Evolutionary conservation across 2,329 filamentous ascomycete species (phyloP), one percentile per base, ranked within the genome.

Genomic region (Fusarium brevicatenulatum): DNA sequence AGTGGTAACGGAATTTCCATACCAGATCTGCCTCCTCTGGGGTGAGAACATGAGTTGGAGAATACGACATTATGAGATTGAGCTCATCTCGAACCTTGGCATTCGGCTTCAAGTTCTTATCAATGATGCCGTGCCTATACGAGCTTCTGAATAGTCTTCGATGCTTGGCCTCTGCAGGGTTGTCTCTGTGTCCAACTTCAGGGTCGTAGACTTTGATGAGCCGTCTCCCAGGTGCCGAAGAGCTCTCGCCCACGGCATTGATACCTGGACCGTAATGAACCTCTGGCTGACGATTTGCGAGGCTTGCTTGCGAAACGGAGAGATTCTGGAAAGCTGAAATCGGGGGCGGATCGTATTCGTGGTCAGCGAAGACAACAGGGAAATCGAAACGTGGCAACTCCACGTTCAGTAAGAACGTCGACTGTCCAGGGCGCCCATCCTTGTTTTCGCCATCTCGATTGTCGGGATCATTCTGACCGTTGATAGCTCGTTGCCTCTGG

Each of bases 351-450:
- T 93, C 91, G 78, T 99, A 99, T 80, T 98, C 95, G 77, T 96
- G 91, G 80, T 99, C 96, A 36, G 94, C 93, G 84, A 97, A 99
- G 32, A 99, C 94, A 46, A 99, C 90, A 0, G 96, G 94, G 76
- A 98, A 97, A 79, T 99, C 96, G 80, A 98, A 99, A 16, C 95
- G 91, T 18, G 95, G 95, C 53, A 99, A 90, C 78, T 99, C 96
- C 54, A 99, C 88, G 78, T 97, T 95, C 23, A 99, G 89, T 54
- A 92, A 90, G 79, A 97, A 98, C 13, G 91, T 90, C 4, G 87
- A 87, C 5, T 83, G 80, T 2, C 83, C 83, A 7, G 83, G 81
- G 19, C 79, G 77, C 49, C 91, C 88, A 44, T 90, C 85, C 36
- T 81, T 77, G 5, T 79, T 75, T 25, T 79, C 80, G 13, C 80